A percentile compares a stretch with the other conserved stretches of the same genome.
These are phyloP conservation scores for Xanthoconium separans DNA, from an alignment of 1,284 basidiomycete species.

Conservation along the genomic window DNA sequence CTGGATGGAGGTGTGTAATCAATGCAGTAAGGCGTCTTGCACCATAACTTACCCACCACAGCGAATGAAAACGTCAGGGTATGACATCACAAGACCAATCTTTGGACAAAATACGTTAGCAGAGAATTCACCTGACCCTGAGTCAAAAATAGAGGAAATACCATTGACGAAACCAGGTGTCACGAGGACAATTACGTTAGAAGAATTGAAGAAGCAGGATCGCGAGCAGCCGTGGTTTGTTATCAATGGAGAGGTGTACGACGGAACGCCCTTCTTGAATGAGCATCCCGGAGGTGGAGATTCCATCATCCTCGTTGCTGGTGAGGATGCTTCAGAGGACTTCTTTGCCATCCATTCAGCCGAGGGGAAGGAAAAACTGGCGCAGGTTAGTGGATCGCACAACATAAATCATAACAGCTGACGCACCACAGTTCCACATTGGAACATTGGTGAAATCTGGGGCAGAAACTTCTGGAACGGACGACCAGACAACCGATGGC, in stretches of 20 bases:
- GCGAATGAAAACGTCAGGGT: slow-evolving; percentile 50
- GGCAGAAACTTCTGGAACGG: neutral
- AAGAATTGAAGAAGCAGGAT: slow-evolving; percentile 46
- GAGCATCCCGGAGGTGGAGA: slow-evolving; percentile 67
- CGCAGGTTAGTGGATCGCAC: slow-evolving; percentile 35
- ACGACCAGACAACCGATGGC: slow-evolving; percentile 15
- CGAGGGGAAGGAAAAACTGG: slow-evolving; percentile 48
- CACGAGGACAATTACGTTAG: slow-evolving; percentile 43
- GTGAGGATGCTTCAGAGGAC: slow-evolving; percentile 65
- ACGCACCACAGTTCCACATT: slow-evolving; percentile 39
- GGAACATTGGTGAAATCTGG: slow-evolving; percentile 36
- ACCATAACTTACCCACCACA: slow-evolving; percentile 17
- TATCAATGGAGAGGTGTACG: slow-evolving; percentile 56
- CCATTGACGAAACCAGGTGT: slow-evolving; percentile 42
- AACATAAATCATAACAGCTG: slow-evolving; percentile 3
- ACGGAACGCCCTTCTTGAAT: slow-evolving; percentile 53
- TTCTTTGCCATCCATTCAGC: slow-evolving; percentile 59
- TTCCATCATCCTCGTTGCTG: slow-evolving; percentile 58
- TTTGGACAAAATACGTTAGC: slow-evolving; percentile 32
- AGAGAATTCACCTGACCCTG: neutral
- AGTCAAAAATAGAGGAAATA: slow-evolving; percentile 21
- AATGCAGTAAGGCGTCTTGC: neutral
- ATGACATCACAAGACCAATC: slow-evolving; percentile 44
- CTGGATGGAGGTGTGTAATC: slow-evolving; percentile 53
- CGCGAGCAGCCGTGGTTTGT: slow-evolving; percentile 60